Conservation (phyloP, 2,329 filamentous ascomycete genomes). For the Clarireedia monteithiana region DNA sequence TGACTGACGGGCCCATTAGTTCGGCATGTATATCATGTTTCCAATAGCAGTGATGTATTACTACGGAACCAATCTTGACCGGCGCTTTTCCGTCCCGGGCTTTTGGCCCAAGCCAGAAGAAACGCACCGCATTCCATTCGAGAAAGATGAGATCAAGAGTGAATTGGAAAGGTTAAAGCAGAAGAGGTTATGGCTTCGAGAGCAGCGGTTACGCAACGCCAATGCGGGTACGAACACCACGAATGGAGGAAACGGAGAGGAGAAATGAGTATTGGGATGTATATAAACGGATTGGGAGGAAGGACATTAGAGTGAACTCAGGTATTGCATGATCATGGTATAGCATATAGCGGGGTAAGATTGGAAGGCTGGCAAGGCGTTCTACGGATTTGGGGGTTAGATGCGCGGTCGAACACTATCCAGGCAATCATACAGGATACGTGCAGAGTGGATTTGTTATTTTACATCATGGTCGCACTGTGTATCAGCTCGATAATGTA, state of each 20-base stretch:
- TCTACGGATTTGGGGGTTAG: background rate
- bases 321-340: background rate
- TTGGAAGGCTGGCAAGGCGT: background rate
- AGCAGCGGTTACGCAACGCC: slow-evolving; percentile 27
- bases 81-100: slow-evolving; percentile 76
- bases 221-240: background rate
- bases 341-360: background rate
- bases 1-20: slow-evolving; percentile 44
- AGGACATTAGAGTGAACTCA: background rate
- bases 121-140: slow-evolving; percentile 67
- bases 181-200: slow-evolving; percentile 28
- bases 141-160: slow-evolving; percentile 72
- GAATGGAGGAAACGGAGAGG: slow-evolving; percentile 1
- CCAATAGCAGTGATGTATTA: slow-evolving; percentile 99
- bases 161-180: slow-evolving; percentile 41
- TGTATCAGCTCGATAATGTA: too few relatives aligned
- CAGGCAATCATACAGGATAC: background rate
- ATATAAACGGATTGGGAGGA: background rate
- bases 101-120: slow-evolving; percentile 88
- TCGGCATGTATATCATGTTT: slow-evolving; percentile 98
- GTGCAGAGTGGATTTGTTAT: background rate
- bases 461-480: background rate
- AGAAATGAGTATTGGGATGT: slow-evolving; percentile 2
- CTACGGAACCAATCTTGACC: slow-evolving; percentile 96
- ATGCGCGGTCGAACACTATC: background rate